Evolutionary conservation across 2,329 filamentous ascomycete species (phyloP).

Genomic region (Periconia digitata): DNA sequence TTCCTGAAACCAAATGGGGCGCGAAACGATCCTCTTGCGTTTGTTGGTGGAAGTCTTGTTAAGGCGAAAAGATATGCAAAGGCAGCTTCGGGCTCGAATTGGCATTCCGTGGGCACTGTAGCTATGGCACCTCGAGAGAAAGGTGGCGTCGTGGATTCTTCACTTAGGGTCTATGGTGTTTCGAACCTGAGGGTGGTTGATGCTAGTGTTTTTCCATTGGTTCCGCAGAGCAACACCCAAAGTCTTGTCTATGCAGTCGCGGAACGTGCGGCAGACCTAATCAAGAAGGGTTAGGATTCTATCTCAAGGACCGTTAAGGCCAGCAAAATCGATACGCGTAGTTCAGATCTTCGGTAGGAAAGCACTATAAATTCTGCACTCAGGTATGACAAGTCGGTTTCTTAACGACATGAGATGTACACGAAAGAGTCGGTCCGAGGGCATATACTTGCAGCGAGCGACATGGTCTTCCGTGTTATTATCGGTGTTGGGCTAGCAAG

Average conservation of each 20-base stretch:
- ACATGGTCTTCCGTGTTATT: no score
- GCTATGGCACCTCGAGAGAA: constrained; percentile 23
- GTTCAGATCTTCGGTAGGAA: no score
- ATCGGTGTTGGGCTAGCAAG: no score
- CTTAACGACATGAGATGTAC: no score
- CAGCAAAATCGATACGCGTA: no score
- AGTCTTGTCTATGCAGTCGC: constrained; percentile 17
- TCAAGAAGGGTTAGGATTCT: constrained; percentile 5
- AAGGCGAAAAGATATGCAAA: constrained; percentile 16
- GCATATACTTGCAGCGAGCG: no score
- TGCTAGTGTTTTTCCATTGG: constrained; percentile 32
- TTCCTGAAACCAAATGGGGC: constrained; percentile 35
- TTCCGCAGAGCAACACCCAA: constrained; percentile 24
- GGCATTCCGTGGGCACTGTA: constrained; percentile 22
- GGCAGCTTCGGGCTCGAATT: constrained; percentile 13
- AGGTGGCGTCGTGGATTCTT: constrained; percentile 15
- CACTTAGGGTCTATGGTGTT: constrained; percentile 19
- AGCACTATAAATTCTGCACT: no score
- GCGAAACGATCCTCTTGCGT: constrained; percentile 12
- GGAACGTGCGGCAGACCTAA: constrained; percentile 17
- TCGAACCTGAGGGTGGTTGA: constrained; percentile 27
- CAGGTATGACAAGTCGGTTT: no score
- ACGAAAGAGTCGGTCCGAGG: no score
- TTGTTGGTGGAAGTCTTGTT: constrained; percentile 13
- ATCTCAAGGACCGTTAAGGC: no score